Conservation (phyloP, 768 basidiomycete species). For the Leccinum obscurum region DNA sequence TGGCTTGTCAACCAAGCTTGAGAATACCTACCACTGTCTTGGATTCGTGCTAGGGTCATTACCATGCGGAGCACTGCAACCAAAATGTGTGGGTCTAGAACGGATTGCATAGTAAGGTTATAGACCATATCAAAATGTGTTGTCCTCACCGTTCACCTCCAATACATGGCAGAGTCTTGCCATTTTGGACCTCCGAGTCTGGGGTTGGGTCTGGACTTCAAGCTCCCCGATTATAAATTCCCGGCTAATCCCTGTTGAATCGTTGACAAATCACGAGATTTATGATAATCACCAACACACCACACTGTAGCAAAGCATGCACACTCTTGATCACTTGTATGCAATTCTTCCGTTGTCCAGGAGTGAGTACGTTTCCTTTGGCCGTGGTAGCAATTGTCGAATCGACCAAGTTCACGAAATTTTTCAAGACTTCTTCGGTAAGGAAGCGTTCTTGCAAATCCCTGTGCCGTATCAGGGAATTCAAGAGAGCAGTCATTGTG, state of each 20-base stretch:
- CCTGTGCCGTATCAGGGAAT: conserved; percentile 22
- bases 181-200: not conserved
- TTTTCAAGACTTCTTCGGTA: conserved; percentile 9
- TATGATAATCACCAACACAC: conserved; percentile 7
- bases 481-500: conserved; percentile 15
- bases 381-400: not conserved
- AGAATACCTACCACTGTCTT: conserved; percentile 7
- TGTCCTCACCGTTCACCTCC: conserved; percentile 11
- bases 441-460: conserved; percentile 16
- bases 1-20: not conserved
- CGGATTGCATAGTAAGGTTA: not conserved
- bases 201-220: not conserved
- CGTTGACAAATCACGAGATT: not conserved
- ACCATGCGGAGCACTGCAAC: conserved; percentile 20
- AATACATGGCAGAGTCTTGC: conserved; percentile 17
- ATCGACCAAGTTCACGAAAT: conserved; percentile 19
- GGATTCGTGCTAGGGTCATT: conserved; percentile 15
- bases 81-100: conserved; percentile 11
- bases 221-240: not conserved
- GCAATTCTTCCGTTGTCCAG: conserved; percentile 5
- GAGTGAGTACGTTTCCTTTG: not conserved
- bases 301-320: conserved; percentile 14
- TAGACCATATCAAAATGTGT: no score
- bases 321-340: conserved; percentile 23
- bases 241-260: conserved; percentile 10